Conservation (phyloP, 441 rosid species). For the Jatropha podagrica region DNA sequence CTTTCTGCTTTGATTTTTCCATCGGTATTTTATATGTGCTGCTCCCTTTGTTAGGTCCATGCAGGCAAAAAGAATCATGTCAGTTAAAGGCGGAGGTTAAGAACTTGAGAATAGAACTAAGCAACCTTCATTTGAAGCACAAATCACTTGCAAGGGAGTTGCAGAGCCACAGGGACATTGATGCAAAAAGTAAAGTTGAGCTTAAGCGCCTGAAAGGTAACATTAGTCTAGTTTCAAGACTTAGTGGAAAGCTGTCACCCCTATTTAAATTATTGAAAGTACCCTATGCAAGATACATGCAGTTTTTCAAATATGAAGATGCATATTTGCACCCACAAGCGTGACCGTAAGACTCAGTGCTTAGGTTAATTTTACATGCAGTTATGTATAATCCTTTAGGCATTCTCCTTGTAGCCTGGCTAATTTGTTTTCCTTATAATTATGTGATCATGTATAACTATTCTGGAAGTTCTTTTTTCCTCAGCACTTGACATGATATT, state of each 20-base stretch:
- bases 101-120: constrained; percentile 56
- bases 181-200: constrained; percentile 71
- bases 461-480: not conserved
- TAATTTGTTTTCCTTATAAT: not conserved
- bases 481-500: not conserved
- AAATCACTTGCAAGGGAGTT: constrained; percentile 60
- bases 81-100: constrained; percentile 60
- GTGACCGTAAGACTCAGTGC: not conserved
- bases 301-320: not conserved
- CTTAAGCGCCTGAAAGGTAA: constrained; percentile 75
- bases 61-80: constrained; percentile 43
- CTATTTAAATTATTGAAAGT: not conserved
- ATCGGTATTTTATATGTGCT: constrained; percentile 23
- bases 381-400: not conserved
- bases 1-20: constrained; percentile 19
- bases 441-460: not conserved
- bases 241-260: not conserved
- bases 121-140: constrained; percentile 72
- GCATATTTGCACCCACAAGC: not conserved
- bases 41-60: constrained; percentile 49
- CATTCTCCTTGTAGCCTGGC: not conserved
- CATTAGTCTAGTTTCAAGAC: constrained; percentile 7
- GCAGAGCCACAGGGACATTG: constrained; percentile 56
- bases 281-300: not conserved
- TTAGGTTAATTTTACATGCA: not conserved